Percentiles rank a stretch among this genome's conserved stretches.
These are phyloP conservation scores for Coccinonectria pachysandricola DNA, from an alignment of 2,329 filamentous ascomycete species.

Conservation along the genomic window DNA sequence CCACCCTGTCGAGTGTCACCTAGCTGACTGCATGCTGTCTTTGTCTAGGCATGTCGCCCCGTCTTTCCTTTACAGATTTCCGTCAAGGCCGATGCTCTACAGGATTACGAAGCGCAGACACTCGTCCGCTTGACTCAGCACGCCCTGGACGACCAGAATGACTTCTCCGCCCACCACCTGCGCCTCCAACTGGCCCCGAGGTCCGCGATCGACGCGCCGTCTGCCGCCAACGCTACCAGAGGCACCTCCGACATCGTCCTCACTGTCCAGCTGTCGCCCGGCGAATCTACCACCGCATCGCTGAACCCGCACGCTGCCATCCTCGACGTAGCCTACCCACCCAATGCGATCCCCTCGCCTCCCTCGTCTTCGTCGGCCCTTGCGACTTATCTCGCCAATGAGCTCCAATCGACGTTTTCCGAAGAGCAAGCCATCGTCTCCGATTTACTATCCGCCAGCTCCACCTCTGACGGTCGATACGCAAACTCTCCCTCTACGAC, in stretches of 20 bases:
- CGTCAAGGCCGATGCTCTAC: constrained; percentile 58
- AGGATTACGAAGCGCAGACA: constrained; percentile 57
- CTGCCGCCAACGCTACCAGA: constrained; percentile 27
- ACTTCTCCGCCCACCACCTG: constrained; percentile 76
- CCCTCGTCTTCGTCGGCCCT: constrained; percentile 63
- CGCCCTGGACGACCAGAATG: constrained; percentile 75
- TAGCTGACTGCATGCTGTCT: constrained; percentile 1
- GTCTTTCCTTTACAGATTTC: constrained; percentile 80
- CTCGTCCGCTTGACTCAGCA: constrained; percentile 75
- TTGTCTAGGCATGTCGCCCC: constrained; percentile 64
- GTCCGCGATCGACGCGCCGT: constrained; percentile 9
- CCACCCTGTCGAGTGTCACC: too few species aligned
- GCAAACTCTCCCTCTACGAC: constrained; percentile 37
- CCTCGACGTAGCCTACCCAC: constrained; percentile 68
- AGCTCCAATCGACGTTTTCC: constrained; percentile 67
- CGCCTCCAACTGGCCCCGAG: constrained; percentile 34
- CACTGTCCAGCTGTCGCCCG: constrained; percentile 59
- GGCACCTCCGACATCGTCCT: constrained; percentile 50
- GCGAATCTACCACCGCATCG: constrained; percentile 48
- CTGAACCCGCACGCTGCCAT: constrained; percentile 60
- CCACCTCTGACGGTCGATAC: constrained; percentile 31
- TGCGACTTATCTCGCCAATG: constrained; percentile 66
- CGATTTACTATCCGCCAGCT: constrained; percentile 55
- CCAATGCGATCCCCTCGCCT: constrained; percentile 54
- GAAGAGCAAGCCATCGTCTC: constrained; percentile 85